A percentile compares a stretch with the other conserved stretches of the same genome.
phyloP scores from a whole-genome alignment of 495 filamentous ascomycete genomes.

The Podospora fimiseda region DNA sequence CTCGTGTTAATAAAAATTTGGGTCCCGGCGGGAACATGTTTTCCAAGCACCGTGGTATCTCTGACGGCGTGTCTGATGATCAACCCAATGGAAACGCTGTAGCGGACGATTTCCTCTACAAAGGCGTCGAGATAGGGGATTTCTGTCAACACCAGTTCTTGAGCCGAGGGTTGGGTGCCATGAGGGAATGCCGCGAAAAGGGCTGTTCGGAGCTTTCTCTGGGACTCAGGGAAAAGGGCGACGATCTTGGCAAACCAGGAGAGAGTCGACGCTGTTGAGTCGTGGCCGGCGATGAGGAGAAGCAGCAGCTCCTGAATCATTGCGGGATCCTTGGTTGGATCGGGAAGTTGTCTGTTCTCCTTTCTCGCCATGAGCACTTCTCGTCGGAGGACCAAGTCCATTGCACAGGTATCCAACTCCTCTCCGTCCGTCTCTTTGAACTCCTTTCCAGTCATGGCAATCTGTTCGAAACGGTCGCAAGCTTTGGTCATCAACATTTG shows the following conservation, averaged over 20 bases:
- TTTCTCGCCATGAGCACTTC: slow-evolving; percentile 20
- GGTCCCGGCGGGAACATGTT: slow-evolving; percentile 27
- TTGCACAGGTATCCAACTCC: neutral
- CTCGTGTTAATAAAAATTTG: neutral
- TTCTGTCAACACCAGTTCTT: slow-evolving; percentile 16
- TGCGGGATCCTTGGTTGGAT: slow-evolving; percentile 9
- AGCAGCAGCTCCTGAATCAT: slow-evolving; percentile 33
- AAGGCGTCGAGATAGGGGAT: slow-evolving; percentile 30
- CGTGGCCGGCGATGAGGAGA: slow-evolving; percentile 27
- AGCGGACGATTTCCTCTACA: slow-evolving; percentile 25
- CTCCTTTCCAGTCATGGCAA: neutral
- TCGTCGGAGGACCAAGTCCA: neutral
- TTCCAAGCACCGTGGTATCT: slow-evolving; percentile 32
- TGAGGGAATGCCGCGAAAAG: slow-evolving; percentile 14
- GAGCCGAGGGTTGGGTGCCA: slow-evolving; percentile 13
- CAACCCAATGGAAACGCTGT: slow-evolving; percentile 11
- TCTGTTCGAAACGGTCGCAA: neutral
- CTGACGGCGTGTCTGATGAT: slow-evolving; percentile 22
- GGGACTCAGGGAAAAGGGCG: slow-evolving; percentile 20
- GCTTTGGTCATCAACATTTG: neutral
- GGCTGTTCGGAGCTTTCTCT: slow-evolving; percentile 18
- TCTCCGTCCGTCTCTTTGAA: neutral
- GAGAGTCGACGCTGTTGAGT: slow-evolving; percentile 22
- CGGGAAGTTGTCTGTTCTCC: slow-evolving; percentile 23
- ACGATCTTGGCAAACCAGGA: slow-evolving; percentile 32